These are phyloP conservation scores for Diutina scorzettiae DNA, from an alignment of 1,139 yeast species.

Conservation along the genomic window DNA sequence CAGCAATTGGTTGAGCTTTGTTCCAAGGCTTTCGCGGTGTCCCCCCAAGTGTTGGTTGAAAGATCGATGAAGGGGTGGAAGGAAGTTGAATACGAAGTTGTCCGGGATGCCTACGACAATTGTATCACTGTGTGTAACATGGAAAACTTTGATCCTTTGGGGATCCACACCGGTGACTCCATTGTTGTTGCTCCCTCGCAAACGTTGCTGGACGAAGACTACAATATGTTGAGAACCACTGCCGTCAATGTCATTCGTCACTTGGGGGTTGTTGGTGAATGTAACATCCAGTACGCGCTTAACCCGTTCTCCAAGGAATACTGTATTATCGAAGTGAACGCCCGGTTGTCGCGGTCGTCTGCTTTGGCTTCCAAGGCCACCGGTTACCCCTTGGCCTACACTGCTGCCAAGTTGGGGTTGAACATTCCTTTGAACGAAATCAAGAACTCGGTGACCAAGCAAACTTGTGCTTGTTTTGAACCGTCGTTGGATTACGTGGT, in stretches of 20 bases:
- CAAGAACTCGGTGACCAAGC: conserved; percentile 86
- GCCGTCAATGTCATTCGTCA: conserved; percentile 97
- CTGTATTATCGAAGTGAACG: conserved; percentile 96
- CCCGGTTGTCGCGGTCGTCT: conserved; percentile 94
- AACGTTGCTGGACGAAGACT: conserved; percentile 93
- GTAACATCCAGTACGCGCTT: conserved; percentile 95
- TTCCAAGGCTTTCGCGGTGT: conserved; percentile 85
- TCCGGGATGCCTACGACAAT: conserved; percentile 93
- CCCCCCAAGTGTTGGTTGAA: conserved; percentile 94
- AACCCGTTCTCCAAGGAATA: conserved; percentile 91
- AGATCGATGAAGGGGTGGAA: conserved; percentile 99
- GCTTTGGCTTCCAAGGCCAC: conserved; percentile 98
- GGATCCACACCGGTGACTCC: conserved; percentile 98
- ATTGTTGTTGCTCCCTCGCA: conserved; percentile 98
- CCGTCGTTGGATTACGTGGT: conserved; percentile 97
- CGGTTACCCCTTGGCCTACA: conserved; percentile 95
- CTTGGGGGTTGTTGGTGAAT: conserved; percentile 98
- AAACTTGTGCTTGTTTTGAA: conserved; percentile 94
- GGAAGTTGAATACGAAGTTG: conserved; percentile 97
- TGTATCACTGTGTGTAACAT: conserved; percentile 98
- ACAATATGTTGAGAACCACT: conserved; percentile 95
- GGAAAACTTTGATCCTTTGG: conserved; percentile 98
- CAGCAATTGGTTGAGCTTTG: conserved; percentile 74
- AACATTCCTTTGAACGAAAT: conserved; percentile 89
- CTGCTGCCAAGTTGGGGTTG: conserved; percentile 94